A percentile compares a stretch with the other conserved stretches of the same genome.
Conservation (phyloP, 768 basidiomycete species). For the Sporobolomyces phaffii region DNA sequence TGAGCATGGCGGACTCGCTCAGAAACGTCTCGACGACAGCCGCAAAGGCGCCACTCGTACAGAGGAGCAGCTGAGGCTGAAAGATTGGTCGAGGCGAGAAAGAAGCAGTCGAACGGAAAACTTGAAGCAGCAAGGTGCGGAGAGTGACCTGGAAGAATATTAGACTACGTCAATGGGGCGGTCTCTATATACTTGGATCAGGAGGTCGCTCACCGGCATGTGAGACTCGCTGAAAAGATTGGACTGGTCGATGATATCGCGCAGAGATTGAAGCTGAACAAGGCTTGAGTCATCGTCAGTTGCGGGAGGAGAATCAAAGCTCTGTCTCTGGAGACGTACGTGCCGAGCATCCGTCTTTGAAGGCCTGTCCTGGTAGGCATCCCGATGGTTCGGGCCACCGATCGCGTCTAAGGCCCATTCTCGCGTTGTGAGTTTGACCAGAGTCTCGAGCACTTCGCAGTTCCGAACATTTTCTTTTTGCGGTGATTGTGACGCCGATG, state of each 20-base stretch:
- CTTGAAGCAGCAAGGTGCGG: slow-evolving; percentile 13
- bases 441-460: slow-evolving; percentile 11
- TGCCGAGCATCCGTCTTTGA: slow-evolving; percentile 2
- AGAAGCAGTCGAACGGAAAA: background rate
- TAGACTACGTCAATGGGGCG: too few relatives aligned
- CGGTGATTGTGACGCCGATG: background rate
- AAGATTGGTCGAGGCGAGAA: slow-evolving; percentile 28
- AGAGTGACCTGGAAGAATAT: background rate
- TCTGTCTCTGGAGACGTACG: background rate
- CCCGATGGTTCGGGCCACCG: background rate
- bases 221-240: background rate
- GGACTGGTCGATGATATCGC: slow-evolving; percentile 24
- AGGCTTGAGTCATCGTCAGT: background rate
- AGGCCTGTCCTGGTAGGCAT: background rate
- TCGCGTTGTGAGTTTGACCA: background rate
- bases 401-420: slow-evolving; percentile 9
- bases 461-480: background rate
- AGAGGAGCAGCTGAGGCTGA: slow-evolving; percentile 33
- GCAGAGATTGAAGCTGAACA: slow-evolving; percentile 14
- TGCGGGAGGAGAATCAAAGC: too few relatives aligned
- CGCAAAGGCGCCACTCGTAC: slow-evolving; percentile 17
- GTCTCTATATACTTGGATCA: too few relatives aligned
- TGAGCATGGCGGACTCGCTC: background rate
- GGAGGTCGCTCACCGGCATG: background rate
- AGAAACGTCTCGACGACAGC: background rate